Percentiles rank a stretch among this genome's conserved stretches.
Conservation (phyloP, 2,329 filamentous ascomycete species). For the Aspergillus sclerotialis region DNA sequence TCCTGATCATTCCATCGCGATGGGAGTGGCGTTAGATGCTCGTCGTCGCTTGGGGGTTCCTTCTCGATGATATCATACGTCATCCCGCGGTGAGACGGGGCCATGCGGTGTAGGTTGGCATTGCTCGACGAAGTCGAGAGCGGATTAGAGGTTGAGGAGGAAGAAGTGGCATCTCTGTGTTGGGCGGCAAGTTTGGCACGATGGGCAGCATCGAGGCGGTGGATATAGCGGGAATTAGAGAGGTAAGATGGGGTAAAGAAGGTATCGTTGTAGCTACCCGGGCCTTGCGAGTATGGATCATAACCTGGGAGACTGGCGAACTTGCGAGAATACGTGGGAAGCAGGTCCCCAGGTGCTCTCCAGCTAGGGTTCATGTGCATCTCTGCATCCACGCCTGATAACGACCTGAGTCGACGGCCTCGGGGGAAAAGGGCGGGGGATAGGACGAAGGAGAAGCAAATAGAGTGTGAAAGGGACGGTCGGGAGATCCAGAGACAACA, state of each 20-base stretch:
- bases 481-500: constrained; percentile 48
- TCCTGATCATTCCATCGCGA: constrained; percentile 76
- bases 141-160: constrained; percentile 40
- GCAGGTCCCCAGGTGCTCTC: constrained; percentile 29
- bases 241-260: constrained; percentile 87
- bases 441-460: constrained; percentile 30
- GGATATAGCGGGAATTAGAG: constrained; percentile 67
- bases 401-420: constrained; percentile 19
- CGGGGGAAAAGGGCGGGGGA: constrained; percentile 26
- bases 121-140: constrained; percentile 52
- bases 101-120: constrained; percentile 51
- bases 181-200: constrained; percentile 51
- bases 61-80: constrained; percentile 81
- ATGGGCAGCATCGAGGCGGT: constrained; percentile 65
- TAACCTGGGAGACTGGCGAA: constrained; percentile 31
- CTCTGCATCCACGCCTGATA: constrained; percentile 41
- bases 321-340: constrained; percentile 44
- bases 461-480: constrained; percentile 31
- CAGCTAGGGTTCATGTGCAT: constrained; percentile 43
- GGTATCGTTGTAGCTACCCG: constrained; percentile 22
- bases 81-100: constrained; percentile 66
- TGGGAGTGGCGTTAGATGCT: constrained; percentile 63
- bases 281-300: constrained; percentile 18
- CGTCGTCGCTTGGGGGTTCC: constrained; percentile 52
- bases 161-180: constrained; percentile 36